Evolutionary conservation across 2,329 filamentous ascomycete species (phyloP).

Genomic region (Magnaporthiopsis poae): DNA sequence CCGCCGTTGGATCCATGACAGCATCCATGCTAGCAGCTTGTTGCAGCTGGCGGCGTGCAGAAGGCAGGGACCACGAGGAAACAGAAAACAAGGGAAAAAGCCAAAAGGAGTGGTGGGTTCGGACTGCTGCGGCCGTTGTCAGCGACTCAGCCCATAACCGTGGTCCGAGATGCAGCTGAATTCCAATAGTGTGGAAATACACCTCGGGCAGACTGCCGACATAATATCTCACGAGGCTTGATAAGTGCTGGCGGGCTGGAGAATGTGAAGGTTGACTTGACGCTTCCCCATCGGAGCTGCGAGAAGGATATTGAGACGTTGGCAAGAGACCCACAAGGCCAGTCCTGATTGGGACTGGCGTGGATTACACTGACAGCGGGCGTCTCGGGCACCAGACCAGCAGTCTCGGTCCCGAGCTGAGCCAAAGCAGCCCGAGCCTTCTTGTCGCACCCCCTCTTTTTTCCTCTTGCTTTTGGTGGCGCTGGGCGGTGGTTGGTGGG

Average conservation of each 20-base stretch:
- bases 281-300: slow-evolving; percentile 21
- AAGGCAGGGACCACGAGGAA: neutral
- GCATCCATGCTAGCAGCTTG: neutral
- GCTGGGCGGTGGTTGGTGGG: neutral
- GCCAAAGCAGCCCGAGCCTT: neutral
- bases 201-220: neutral
- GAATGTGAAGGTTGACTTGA: neutral
- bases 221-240: neutral
- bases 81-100: neutral
- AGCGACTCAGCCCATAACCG: neutral
- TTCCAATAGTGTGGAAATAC: no score
- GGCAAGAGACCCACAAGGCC: neutral
- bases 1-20: neutral
- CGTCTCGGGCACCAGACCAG: neutral
- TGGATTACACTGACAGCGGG: neutral
- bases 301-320: slow-evolving; percentile 11
- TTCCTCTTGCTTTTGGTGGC: neutral
- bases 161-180: neutral
- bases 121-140: neutral
- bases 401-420: neutral
- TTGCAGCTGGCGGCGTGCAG: neutral
- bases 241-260: neutral
- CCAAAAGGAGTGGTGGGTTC: no score
- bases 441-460: neutral
- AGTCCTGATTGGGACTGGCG: slow-evolving; percentile 8